Conservation (phyloP, 2,329 filamentous ascomycete species). For the Aspergillus phoenicis region DNA sequence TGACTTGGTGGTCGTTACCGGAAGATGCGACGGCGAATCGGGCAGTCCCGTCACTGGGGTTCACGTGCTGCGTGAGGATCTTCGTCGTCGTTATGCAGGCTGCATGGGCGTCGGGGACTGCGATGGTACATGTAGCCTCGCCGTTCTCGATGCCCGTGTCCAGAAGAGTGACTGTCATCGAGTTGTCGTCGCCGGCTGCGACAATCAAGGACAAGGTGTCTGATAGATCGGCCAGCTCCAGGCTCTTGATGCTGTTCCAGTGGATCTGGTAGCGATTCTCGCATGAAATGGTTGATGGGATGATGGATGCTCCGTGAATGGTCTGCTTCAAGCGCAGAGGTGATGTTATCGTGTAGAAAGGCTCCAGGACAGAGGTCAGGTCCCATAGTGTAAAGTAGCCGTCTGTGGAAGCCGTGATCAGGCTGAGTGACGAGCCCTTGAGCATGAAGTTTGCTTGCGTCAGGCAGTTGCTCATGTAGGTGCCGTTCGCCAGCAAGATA, state of each 20-base stretch:
- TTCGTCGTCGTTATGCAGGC: constrained; percentile 47
- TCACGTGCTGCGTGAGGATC: constrained; percentile 26
- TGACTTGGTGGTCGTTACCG: constrained; percentile 52
- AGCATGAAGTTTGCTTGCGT: constrained; percentile 60
- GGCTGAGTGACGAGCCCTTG: constrained; percentile 46
- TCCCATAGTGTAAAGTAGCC: constrained; percentile 70
- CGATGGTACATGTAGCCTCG: constrained; percentile 33
- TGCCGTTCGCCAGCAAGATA: constrained; percentile 54
- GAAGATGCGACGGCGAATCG: constrained; percentile 39
- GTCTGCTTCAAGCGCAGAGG: constrained; percentile 22
- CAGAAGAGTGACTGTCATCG: constrained; percentile 62
- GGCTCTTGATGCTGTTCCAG: constrained; percentile 75
- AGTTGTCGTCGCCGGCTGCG: constrained; percentile 88
- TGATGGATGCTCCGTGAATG: constrained; percentile 26
- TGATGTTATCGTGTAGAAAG: constrained; percentile 31
- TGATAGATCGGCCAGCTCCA: constrained; percentile 39
- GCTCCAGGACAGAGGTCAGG: constrained; percentile 34
- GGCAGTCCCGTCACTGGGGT: constrained; percentile 7
- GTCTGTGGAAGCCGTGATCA: constrained; percentile 75
- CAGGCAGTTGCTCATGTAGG: constrained; percentile 73
- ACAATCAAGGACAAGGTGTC: constrained; percentile 56
- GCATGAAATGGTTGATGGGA: constrained; percentile 34
- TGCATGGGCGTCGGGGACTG: constrained; percentile 48
- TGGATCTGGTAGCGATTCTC: constrained; percentile 60
- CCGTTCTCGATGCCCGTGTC: constrained; percentile 19